A percentile compares a stretch with the other conserved stretches of the same genome.
Conservation (phyloP, 495 filamentous ascomycete species). For the Trichoderma gamsii region DNA sequence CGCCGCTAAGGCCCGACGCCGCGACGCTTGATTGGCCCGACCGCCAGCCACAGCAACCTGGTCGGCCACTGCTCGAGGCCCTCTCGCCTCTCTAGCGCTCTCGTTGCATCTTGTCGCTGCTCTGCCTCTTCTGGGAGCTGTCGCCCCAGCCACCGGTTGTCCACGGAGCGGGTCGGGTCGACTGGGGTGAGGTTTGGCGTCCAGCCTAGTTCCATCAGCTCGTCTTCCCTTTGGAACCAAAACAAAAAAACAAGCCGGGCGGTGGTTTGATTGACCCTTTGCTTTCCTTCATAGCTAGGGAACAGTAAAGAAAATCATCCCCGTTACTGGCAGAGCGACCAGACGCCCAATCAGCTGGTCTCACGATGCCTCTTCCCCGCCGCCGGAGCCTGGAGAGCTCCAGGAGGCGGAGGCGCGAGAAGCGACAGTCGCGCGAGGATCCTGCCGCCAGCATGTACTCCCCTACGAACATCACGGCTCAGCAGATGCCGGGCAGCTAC, state of each 20-base stretch:
- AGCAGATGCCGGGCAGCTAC: conserved; percentile 6
- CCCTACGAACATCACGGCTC: conserved; percentile 11
- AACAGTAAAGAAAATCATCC: neutral
- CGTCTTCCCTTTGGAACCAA: neutral
- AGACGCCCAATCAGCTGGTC: neutral
- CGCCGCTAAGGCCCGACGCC: conserved; percentile 3
- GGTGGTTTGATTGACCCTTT: neutral
- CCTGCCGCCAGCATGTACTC: conserved; percentile 27
- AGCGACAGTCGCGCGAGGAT: conserved; percentile 41
- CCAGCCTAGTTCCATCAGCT: conserved; percentile 7
- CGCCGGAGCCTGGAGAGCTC: conserved; percentile 45
- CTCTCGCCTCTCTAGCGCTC: neutral
- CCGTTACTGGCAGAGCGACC: neutral
- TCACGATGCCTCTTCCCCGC: conserved; percentile 42
- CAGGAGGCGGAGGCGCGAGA: conserved; percentile 43
- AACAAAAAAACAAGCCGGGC: conserved; percentile 15
- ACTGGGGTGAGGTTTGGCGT: conserved; percentile 7
- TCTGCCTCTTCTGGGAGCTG: neutral
- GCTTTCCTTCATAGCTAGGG: neutral
- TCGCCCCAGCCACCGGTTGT: conserved; percentile 12
- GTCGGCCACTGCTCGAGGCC: neutral
- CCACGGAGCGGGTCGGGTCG: conserved; percentile 14
- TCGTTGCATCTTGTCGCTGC: neutral
- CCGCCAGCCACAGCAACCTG: conserved; percentile 1
- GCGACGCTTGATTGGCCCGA: neutral